Evolutionary conservation across 805 yeast genomes (phyloP), one percentile per base, ranked within the genome.

Genomic region (Lachancea lanzarotensis): DNA sequence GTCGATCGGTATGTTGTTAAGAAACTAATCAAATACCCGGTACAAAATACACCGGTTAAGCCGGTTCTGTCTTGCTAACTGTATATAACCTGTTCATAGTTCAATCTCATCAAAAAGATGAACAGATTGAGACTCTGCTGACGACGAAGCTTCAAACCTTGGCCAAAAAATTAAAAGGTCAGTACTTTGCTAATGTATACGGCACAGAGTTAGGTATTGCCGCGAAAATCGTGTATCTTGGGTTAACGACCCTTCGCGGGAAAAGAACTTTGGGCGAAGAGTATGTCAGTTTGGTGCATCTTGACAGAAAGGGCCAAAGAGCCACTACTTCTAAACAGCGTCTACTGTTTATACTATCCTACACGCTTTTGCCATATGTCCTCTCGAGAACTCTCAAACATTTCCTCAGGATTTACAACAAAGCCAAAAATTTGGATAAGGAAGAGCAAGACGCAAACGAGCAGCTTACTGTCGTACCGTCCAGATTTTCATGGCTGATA

Each of bases 231-330:
- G 36, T 82, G 0, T 91, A 91, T 58, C 68, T 87, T n/a, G 62
- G 74, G 2, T 65, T 86, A 18, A 91, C 97, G 0, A 90, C 96
- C 0, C 65, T 84, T 12, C 47, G 77, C 4, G 91, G 91, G 0
- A 76, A 85, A 1, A 72, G 91, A 43, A 91, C 98, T 0, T 66
- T 93, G 22, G 98, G 98, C 1, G 98, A 91, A 60, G 97, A 91
- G 65, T 91, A 91, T 63, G 89, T 89, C 12, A 96, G 91, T 62
- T 66, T 87, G 44, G 64, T 79, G 7, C 83, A 84, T 56, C 87
- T 84, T 6, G 69, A 67, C 33, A 66, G 76, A 41, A 61, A 63
- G 30, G 86, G 88, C 0, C 70, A 54, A 16, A 56, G 66, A 35
- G 60, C 83, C 5, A 83, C 85, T 0, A 64, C 61, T 29, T 26